phyloP scores from a whole-genome alignment of 106 monocot species.

The Allium sativum region DNA sequence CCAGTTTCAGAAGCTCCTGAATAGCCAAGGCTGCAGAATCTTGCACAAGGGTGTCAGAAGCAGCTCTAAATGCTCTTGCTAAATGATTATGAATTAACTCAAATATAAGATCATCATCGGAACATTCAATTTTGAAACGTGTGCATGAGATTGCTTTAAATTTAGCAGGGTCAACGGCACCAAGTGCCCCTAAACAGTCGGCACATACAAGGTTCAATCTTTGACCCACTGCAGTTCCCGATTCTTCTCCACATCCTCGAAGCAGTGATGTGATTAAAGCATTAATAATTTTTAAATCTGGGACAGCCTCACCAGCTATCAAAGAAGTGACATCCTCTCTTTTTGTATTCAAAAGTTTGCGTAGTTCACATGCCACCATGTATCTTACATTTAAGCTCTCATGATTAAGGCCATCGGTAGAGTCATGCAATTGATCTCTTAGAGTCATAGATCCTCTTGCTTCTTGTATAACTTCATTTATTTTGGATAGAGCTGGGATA shows the following conservation, averaged over 20 bases:
- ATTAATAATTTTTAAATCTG: constrained; percentile 75
- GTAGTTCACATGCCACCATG: constrained; percentile 89
- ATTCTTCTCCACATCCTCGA: constrained; percentile 88
- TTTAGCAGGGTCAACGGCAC: constrained; percentile 94
- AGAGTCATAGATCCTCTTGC: constrained; percentile 85
- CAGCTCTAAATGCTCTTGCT: constrained; percentile 91
- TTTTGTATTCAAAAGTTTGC: constrained; percentile 63
- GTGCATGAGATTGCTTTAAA: constrained; percentile 68
- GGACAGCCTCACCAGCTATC: constrained; percentile 56
- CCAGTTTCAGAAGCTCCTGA: constrained; percentile 87
- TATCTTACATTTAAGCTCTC: constrained; percentile 98
- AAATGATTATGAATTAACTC: constrained; percentile 96
- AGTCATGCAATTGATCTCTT: constrained; percentile 72
- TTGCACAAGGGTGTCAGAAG: constrained; percentile 82
- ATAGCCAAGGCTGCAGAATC: constrained; percentile 99
- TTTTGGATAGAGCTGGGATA: constrained; percentile 58
- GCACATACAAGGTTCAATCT: constrained; percentile 81
- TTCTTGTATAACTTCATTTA: constrained; percentile 77
- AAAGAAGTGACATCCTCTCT: constrained; percentile 79
- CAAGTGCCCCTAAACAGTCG: constrained; percentile 93
- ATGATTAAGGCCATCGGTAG: constrained; percentile 78
- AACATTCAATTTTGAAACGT: constrained; percentile 95
- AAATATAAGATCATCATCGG: constrained; percentile 99
- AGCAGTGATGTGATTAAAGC: constrained; percentile 71
- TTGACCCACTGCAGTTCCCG: constrained; percentile 78